Base-by-base conservation (phyloP, 345 rosid species). In the Camelina laxa region DNA sequence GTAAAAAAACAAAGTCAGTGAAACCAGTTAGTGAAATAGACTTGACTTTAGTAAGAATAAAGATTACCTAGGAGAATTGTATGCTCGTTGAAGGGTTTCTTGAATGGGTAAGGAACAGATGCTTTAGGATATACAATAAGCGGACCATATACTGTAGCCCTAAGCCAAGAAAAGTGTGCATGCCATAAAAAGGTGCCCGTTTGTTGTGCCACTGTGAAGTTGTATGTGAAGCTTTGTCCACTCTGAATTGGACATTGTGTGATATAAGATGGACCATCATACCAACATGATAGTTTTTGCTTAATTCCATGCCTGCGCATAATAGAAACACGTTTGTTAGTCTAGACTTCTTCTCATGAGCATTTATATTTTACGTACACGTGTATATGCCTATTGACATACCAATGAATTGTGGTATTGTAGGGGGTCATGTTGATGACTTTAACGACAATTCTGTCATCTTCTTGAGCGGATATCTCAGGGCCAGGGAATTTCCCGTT, bases 91-190 rank as follows among this genome's bases (percentile, higher is more conserved):
- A 80, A 80, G 30, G 95, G 97, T 65, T 63, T 69, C 53, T 78
- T 75, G 68, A 89, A 92, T 22, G 98, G 97, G 78, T 90, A 90
- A 42, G 93, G 88, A 56, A 87, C 82, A 47, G 84, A 87, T 7
- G 84, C 53, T 72, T 80, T 87, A n/a, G 96, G 95, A 74, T 86
- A 85, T 14, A 93, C 86, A 62, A 89, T 72, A 63, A 93, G 74
- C 14, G 93, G 91, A 51, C 98, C 97, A 48, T 90, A 68, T 24
- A 89, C 88, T 2, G 96, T 89, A 74, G 75, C 87, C 51, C 96
- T 81, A 42, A 90, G 96, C 98, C 97, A 92, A 45, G 98, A 92
- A 73, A 86, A 87, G 66, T 89, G 97, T 65, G 97, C 93, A 72
- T 92, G 97, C 97, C 93, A 90, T 36, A 90, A 84, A 64, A 87